Evolutionary conservation across 257 asterid genomes (phyloP), one percentile per base, ranked within the genome.

Genomic region (Scutellaria minor): DNA sequence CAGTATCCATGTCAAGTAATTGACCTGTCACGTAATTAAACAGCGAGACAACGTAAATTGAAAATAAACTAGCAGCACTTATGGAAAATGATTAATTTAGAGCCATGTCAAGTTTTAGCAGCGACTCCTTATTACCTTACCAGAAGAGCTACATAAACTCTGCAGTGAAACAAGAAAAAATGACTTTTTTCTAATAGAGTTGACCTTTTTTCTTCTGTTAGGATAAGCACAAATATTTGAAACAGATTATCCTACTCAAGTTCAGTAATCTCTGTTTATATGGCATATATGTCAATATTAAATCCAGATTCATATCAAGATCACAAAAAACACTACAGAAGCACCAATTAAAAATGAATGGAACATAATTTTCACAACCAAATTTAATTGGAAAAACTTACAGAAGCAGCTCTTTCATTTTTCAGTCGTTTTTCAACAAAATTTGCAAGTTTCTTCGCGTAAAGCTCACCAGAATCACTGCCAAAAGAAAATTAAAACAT

Each of bases 331-430:
- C 54, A 40, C 3, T 53, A 39, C 15, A 54, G 53, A 69, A 42
- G 61, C 66, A 42, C 44, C 9, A 47, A 52, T 5, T 22, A 46
- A 48, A 48, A 66, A 47, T n/a, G 53, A 52, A 48, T 12, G 39
- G 64, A 63, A 48, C 35, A 46, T 44, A 40, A 37, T 31, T 22
- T 6, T 63, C 65, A 65, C 27, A 45, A 55, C 37, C 52, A 45
- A 58, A 53, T 50, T 52, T 64, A 65, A 57, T 44, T 68, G 14
- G 52, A 64, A 40, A 72, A 79, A 85, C 99, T 90, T 81, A 95
- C 99, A 69, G 96, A 95, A 60, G 99, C 99, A 58, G 99, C 96
- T 77, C 80, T 84, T 79, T 95, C 99, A 80, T 86, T 95, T 86
- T 95, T 95, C 83, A 95, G 91, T 5, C 99, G 96, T 66, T 87